Evolutionary conservation across 2,329 filamentous ascomycete genomes (phyloP), one percentile per base, ranked within the genome.

Genomic region (Leptographium galeiforme): DNA sequence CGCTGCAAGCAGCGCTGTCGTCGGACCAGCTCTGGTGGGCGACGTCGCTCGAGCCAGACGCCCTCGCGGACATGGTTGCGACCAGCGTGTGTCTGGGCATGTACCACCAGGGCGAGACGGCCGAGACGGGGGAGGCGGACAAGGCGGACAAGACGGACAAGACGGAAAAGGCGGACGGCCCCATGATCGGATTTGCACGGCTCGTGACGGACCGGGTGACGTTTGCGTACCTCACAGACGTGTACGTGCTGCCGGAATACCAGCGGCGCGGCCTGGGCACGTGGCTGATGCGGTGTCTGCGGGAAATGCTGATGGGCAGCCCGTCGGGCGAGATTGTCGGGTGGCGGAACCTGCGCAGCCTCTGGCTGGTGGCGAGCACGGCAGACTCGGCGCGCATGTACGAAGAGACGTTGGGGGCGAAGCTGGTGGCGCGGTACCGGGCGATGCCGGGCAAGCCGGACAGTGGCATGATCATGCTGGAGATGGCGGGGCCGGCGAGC

Each of bases 201-300:
- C 65, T 85, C n/a, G 69, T 88, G 51, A 89, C 84, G 10, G 85
- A 89, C 65, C 76, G 78, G 60, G 74, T 80, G 48, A 84, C 83
- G 0, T 79, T 87, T 59, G 81, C 77, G 38, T 89, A 85, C 60
- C 66, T 85, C 53, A 84, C 83, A 32, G 84, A 87, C 61, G 79
- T 87, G 19, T 87, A 84, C 63, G 70, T 87, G 25, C 63, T 79
- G 3, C 70, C 76, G 0, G 71, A 75, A 41, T 77, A 80, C 60
- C 81, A 84, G 62, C 74, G 77, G 6, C 69, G 72, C 11, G 83
- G 84, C 0, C 69, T 88, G 1, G 84, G 79, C 4, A 75, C 70
- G 45, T 87, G 82, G 81, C 66, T 87, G 62, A 75, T 86, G 63
- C 65, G 70, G 6, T 81, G 77, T 59, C 66, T 84, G 55, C 73